These are phyloP conservation scores for Thecaphora thlaspeos DNA, from an alignment of 1,284 basidiomycete genomes.

Conservation along the genomic window DNA sequence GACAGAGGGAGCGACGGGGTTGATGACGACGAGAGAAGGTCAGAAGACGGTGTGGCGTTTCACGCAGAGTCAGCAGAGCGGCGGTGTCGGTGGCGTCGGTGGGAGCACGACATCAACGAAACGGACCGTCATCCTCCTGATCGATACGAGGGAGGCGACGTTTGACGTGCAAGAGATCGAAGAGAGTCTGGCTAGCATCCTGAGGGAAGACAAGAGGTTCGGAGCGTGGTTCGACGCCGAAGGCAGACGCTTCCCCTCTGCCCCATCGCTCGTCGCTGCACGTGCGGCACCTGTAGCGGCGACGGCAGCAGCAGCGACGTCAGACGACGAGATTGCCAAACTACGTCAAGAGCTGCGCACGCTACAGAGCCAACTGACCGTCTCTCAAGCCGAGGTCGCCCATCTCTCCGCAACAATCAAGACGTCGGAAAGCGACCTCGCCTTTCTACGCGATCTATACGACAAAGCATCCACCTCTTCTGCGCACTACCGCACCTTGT, in stretches of 20 bases:
- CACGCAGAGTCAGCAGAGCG: slow-evolving; percentile 4
- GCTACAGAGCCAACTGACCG: slow-evolving; percentile 6
- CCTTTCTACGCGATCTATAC: slow-evolving; percentile 22
- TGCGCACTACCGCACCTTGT: not conserved
- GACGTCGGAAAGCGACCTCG: slow-evolving; percentile 8
- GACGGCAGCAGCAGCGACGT: too few species aligned
- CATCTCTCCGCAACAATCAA: not conserved
- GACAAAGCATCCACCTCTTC: slow-evolving; percentile 17
- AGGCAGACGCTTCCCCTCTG: slow-evolving; percentile 1
- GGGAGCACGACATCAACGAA: not conserved
- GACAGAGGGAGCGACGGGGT: not conserved
- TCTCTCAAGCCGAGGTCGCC: not conserved
- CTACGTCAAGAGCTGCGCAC: slow-evolving; percentile 5
- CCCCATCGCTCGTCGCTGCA: not conserved
- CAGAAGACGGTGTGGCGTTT: not conserved
- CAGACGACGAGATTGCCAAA: not conserved
- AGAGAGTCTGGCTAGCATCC: slow-evolving; percentile 9
- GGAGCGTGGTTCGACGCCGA: slow-evolving; percentile 9
- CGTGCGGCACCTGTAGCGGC: not conserved
- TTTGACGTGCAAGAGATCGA: slow-evolving; percentile 35
- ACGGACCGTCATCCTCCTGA: slow-evolving; percentile 10
- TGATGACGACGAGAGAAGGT: not conserved
- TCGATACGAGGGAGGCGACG: slow-evolving; percentile 13
- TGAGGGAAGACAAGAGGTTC: slow-evolving; percentile 16
- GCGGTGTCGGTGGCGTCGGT: too few species aligned